Conservation (phyloP, 2,329 filamentous ascomycete genomes). For the Chrysoporthe deuterocubensis region DNA sequence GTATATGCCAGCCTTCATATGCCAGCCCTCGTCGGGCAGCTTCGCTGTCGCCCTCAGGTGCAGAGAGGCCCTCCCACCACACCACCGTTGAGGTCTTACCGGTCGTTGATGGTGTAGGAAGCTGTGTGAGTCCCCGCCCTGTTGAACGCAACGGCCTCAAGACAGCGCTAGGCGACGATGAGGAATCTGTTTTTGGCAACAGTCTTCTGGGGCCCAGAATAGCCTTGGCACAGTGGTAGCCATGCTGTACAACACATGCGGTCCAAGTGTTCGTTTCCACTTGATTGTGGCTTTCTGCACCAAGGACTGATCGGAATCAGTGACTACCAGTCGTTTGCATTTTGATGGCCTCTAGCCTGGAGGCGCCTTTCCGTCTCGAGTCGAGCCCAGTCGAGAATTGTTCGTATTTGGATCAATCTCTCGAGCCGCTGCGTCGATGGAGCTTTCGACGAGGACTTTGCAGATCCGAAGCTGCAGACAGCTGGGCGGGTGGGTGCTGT, state of each 20-base stretch:
- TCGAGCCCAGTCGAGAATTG: conserved; percentile 8
- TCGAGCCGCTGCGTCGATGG: not conserved
- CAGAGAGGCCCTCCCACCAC: not conserved
- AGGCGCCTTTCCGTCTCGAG: conserved; percentile 21
- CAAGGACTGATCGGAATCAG: conserved; percentile 14
- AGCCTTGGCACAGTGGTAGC: not conserved
- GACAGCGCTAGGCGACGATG: not conserved
- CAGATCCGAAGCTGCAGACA: not conserved
- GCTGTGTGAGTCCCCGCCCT: conserved; percentile 3
- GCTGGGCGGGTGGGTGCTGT: not conserved
- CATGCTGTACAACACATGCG: conserved; percentile 15
- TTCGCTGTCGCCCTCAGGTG: conserved; percentile 4
- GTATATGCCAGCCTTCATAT: not conserved
- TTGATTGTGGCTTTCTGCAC: conserved; percentile 25
- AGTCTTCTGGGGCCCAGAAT: conserved; percentile 10
- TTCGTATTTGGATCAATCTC: not conserved
- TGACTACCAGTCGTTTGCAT: conserved; percentile 20
- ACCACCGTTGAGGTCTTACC: conserved; percentile 9
- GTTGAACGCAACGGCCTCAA: conserved; percentile 1
- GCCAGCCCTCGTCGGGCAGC: conserved; percentile 15
- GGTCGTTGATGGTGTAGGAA: conserved; percentile 16
- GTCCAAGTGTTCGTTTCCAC: conserved; percentile 20
- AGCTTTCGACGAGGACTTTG: not conserved
- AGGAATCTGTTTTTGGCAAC: not conserved
- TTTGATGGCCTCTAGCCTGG: conserved; percentile 5